Conservation (phyloP, 441 rosid genomes). For the Pelargonium australe region DNA sequence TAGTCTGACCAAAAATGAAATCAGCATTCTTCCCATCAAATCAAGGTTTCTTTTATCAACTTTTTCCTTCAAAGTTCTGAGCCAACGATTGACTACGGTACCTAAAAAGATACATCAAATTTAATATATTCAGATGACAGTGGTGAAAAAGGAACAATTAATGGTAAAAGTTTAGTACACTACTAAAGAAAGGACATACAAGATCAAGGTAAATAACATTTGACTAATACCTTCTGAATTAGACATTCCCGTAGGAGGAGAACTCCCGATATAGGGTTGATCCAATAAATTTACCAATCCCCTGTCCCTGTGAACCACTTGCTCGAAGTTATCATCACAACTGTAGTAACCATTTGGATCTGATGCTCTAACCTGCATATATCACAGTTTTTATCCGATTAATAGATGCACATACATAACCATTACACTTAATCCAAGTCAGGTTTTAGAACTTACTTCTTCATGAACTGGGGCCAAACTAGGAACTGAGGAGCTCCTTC, state of each 20-base stretch:
- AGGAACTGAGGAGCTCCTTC: conserved; percentile 36
- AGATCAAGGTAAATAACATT: not conserved
- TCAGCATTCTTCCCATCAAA: conserved; percentile 28
- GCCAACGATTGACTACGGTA: conserved; percentile 34
- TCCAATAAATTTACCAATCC: conserved; percentile 27
- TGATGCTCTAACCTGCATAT: conserved; percentile 44
- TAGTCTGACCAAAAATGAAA: conserved; percentile 46
- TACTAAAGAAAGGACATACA: not conserved
- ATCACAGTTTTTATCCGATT: conserved; percentile 11
- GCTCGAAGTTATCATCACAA: conserved; percentile 60
- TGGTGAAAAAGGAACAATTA: not conserved
- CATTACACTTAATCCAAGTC: not conserved
- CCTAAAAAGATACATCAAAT: conserved; percentile 32
- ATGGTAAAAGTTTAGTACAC: not conserved
- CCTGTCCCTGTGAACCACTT: conserved; percentile 28
- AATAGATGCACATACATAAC: not conserved
- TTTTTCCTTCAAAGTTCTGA: conserved; percentile 42
- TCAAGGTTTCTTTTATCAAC: conserved; percentile 36
- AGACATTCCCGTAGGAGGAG: conserved; percentile 16
- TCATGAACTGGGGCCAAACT: conserved; percentile 45
- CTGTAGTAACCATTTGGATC: conserved; percentile 65
- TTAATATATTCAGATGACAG: conserved; percentile 1
- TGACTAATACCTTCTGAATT: conserved; percentile 36
- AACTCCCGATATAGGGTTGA: conserved; percentile 21
- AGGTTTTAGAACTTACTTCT: conserved; percentile 48